phyloP scores from a whole-genome alignment of 2,329 filamentous ascomycete species.

The Epichloe glyceriae region DNA sequence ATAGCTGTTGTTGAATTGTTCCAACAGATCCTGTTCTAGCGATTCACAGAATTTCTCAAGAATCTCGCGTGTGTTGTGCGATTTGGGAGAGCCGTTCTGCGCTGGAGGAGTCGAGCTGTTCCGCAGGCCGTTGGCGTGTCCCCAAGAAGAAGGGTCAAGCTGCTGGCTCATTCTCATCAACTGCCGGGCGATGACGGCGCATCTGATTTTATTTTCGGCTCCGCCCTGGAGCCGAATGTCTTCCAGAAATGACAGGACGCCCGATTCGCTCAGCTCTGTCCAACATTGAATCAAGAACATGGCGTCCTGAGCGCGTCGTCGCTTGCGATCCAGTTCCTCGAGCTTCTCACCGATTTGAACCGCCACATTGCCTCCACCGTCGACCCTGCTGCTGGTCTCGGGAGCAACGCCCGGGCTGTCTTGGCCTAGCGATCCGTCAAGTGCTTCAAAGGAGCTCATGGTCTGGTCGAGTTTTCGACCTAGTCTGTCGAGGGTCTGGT shows the following conservation, averaged over 20 bases:
- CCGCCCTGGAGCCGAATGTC: slow-evolving; percentile 75
- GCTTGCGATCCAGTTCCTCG: slow-evolving; percentile 87
- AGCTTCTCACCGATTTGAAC: slow-evolving; percentile 90
- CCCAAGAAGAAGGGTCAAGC: slow-evolving; percentile 67
- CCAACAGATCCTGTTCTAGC: slow-evolving; percentile 84
- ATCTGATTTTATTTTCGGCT: slow-evolving; percentile 85
- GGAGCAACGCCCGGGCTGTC: slow-evolving; percentile 24
- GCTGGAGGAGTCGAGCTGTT: slow-evolving; percentile 40
- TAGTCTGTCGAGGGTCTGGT: slow-evolving; percentile 76
- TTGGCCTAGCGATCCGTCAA: slow-evolving; percentile 72
- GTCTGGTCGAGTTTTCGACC: slow-evolving; percentile 84
- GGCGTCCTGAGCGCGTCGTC: slow-evolving; percentile 79
- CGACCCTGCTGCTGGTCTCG: slow-evolving; percentile 23
- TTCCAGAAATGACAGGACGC: slow-evolving; percentile 75
- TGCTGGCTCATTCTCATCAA: slow-evolving; percentile 88
- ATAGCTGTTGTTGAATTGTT: slow-evolving; percentile 97
- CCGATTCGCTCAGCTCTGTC: slow-evolving; percentile 85
- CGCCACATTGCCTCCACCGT: slow-evolving; percentile 70
- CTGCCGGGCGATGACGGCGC: slow-evolving; percentile 86
- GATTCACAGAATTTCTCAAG: slow-evolving; percentile 96
- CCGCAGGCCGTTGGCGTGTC: slow-evolving; percentile 41
- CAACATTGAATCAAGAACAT: slow-evolving; percentile 95
- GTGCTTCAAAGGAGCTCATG: slow-evolving; percentile 79
- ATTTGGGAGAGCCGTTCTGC: slow-evolving; percentile 23
- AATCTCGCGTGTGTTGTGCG: slow-evolving; percentile 66